phyloP scores from a whole-genome alignment of 2,329 filamentous ascomycete genomes.

The Neurospora sp. region DNA sequence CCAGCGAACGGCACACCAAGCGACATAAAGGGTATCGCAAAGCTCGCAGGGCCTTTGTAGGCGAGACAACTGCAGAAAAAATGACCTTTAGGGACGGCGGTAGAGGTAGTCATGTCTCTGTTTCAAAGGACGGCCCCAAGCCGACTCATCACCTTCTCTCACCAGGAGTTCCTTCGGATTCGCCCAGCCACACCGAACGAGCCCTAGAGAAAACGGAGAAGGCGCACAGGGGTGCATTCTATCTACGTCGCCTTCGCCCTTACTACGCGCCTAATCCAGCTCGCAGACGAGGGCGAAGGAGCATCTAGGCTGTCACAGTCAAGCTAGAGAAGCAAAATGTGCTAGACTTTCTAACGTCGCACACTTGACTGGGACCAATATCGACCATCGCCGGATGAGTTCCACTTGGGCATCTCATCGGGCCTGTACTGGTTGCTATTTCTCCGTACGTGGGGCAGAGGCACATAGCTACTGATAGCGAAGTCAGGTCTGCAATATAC shows the following conservation, averaged over 20 bases:
- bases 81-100: background rate
- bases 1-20: background rate
- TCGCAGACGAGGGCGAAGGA: background rate
- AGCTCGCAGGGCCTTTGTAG: background rate
- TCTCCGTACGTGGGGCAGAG: background rate
- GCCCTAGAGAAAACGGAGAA: background rate
- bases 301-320: background rate
- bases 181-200: background rate
- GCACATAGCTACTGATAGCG: background rate
- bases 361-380: background rate
- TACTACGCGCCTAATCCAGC: background rate
- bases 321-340: background rate
- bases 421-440: background rate
- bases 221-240: fast-evolving
- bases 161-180: background rate
- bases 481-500: background rate
- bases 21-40: background rate
- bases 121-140: background rate
- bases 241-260: background rate
- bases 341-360: background rate
- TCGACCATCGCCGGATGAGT: background rate
- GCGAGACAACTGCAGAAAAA: background rate
- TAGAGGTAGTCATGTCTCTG: background rate
- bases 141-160: background rate
- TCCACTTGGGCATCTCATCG: background rate